Evolutionary conservation across 1,284 basidiomycete genomes (phyloP), one percentile per base, ranked within the genome.

Genomic region (Salmacisia buchloeana): DNA sequence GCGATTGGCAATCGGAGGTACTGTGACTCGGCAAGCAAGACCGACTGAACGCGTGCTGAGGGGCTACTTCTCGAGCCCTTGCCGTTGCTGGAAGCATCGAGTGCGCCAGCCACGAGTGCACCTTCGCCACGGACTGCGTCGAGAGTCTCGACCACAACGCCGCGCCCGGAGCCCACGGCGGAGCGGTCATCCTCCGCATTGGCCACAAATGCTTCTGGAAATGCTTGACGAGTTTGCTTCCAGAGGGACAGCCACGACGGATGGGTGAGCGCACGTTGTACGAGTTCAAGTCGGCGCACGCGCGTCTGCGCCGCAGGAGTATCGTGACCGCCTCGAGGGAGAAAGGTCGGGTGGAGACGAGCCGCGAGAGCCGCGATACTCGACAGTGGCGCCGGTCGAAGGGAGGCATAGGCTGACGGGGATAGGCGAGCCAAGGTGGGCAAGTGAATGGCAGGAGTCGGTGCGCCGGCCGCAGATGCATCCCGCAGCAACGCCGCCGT

Each of bases 241-340:
- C 62, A 58, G 27, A 59, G 62, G 7, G 58, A 23, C 15, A 61
- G 62, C 62, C 70, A 71, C 10, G 72, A 73, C 2, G 73, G 75
- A 59, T 77, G 75, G 23, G 75, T 77, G 52, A 73, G 73, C 3
- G 75, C 75, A n/a, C 68, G 62, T 38, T 71, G 61, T 3, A 77
- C 69, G 15, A 73, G 66, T 29, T 63, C 63, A 25, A 69, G 63
- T n/a, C 74, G 65, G n/a, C 66, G 63, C 13, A 66, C 68, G 21
- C 68, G 67, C 2, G 70, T 69, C 5, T 67, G 64, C 0, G 62
- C 41, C 27, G 25, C 49, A 12, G 13, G 12, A 25, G 2, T 49
- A 5, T 12, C 45, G 49, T n/a, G 13, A 21, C 6, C 15, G 49
- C 13, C 21, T 66, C 64, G 29, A 71, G 49, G 2, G 62, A 61